A percentile compares a stretch with the other conserved stretches of the same genome.
Conservation (phyloP, 495 filamentous ascomycete species). For the Penicillium maclennaniae region DNA sequence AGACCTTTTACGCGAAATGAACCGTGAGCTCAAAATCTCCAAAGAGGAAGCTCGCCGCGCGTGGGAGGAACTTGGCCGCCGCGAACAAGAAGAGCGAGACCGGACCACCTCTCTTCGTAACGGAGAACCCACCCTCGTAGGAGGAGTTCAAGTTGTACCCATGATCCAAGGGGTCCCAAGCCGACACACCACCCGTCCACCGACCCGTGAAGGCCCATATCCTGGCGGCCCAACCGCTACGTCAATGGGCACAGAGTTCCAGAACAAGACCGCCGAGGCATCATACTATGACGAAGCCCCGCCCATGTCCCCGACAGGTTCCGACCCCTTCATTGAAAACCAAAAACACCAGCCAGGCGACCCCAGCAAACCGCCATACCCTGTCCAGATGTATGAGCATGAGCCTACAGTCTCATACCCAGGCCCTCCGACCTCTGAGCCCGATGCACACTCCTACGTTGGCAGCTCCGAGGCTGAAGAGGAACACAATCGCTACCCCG, state of each 20-base stretch:
- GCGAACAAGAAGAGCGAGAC: conserved; percentile 95
- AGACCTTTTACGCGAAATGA: conserved; percentile 77
- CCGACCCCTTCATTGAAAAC: conserved; percentile 54
- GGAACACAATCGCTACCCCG: conserved; percentile 52
- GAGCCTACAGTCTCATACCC: conserved; percentile 33
- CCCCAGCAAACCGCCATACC: conserved; percentile 30
- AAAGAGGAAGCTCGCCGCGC: conserved; percentile 94
- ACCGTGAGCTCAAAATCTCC: conserved; percentile 85
- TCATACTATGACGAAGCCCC: conserved; percentile 43
- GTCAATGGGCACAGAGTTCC: conserved; percentile 21
- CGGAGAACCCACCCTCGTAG: conserved; percentile 84
- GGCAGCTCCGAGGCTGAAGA: conserved; percentile 54
- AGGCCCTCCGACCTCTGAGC: conserved; percentile 33
- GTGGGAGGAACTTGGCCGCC: conserved; percentile 93
- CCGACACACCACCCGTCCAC: conserved; percentile 56
- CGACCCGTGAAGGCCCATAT: conserved; percentile 46
- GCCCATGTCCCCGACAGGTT: conserved; percentile 50
- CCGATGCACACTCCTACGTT: conserved; percentile 50
- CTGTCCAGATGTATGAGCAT: conserved; percentile 45
- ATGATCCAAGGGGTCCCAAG: conserved; percentile 76
- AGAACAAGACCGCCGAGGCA: conserved; percentile 23
- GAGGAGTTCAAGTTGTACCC: conserved; percentile 94
- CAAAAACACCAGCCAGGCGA: conserved; percentile 20
- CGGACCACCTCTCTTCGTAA: conserved; percentile 77
- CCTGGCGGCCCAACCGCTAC: conserved; percentile 25